These are phyloP conservation scores for Kalmanozyma brasiliensis DNA, from an alignment of 1,284 basidiomycete genomes.

Conservation along the genomic window DNA sequence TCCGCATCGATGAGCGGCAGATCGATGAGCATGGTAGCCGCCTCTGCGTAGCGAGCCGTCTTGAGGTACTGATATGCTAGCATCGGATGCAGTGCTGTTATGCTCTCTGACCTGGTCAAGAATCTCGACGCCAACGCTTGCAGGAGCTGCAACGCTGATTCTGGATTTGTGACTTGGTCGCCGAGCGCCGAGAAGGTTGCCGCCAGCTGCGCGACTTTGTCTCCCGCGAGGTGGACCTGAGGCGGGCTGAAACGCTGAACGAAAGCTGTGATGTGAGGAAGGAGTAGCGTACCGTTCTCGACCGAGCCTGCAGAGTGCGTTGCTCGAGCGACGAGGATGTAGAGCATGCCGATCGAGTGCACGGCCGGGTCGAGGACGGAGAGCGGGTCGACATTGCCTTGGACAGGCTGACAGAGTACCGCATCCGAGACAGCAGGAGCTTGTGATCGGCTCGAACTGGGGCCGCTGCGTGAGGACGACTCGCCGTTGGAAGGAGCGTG, in stretches of 20 bases:
- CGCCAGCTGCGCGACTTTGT: constrained; percentile 37
- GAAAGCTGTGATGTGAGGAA: constrained; percentile 32
- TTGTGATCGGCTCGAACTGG: constrained; percentile 16
- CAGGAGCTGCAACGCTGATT: constrained; percentile 26
- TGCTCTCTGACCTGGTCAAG: constrained; percentile 24
- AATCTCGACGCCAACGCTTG: constrained; percentile 28
- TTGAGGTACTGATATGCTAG: constrained; percentile 55
- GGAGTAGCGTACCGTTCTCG: constrained; percentile 15
- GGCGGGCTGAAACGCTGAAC: constrained; percentile 17
- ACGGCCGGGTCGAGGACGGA: constrained; percentile 36
- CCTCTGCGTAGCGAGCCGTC: constrained; percentile 42
- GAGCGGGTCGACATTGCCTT: constrained; percentile 40
- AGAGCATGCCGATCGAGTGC: constrained; percentile 44
- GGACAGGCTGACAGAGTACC: constrained; percentile 26
- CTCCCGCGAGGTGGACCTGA: constrained; percentile 28
- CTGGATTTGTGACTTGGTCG: constrained; percentile 21
- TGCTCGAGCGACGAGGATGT: constrained; percentile 41
- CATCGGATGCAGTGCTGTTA: constrained; percentile 49
- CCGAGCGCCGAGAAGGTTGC: constrained; percentile 14
- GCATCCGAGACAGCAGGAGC: constrained; percentile 5
- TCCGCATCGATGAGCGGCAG: constrained; percentile 44
- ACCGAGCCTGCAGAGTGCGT: constrained; percentile 10
- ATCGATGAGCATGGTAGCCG: constrained; percentile 44
- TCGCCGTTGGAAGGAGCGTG: constrained; percentile 13
- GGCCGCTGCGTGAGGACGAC: constrained; percentile 6